Percentiles rank a stretch among this genome's conserved stretches.
phyloP scores from a whole-genome alignment of 176 grass and related monocot species.

The Ensete ventricosum region DNA sequence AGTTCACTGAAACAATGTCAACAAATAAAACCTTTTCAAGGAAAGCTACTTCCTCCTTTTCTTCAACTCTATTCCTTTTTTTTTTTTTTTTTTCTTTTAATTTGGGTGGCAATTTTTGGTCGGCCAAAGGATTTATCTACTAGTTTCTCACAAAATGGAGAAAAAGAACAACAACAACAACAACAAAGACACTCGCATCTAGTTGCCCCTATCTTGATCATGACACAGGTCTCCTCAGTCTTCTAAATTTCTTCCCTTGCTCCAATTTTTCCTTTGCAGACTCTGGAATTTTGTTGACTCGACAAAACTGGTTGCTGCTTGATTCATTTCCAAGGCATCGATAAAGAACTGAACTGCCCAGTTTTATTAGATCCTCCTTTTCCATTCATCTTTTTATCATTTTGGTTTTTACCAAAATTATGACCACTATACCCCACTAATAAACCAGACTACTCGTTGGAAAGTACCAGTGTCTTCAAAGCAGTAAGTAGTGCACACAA shows the following conservation, averaged over 20 bases:
- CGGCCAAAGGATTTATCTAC: conserved; percentile 11
- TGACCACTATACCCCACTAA: conserved; percentile 20
- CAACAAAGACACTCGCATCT: not conserved
- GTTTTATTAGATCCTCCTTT: not conserved
- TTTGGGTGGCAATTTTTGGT: conserved; percentile 11
- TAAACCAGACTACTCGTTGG: conserved; percentile 6
- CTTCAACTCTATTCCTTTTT: not conserved
- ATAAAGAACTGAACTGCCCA: too few relatives aligned
- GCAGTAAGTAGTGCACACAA: not conserved
- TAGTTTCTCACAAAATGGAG: not conserved
- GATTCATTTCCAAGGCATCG: too few relatives aligned
- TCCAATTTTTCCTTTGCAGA: not conserved
- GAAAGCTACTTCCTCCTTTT: conserved; percentile 30
- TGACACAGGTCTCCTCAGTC: not conserved
- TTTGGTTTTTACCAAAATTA: conserved; percentile 3
- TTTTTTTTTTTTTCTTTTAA: conserved; percentile 21
- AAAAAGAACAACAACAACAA: not conserved
- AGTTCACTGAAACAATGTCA: conserved; percentile 29
- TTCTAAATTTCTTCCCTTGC: conserved; percentile 17
- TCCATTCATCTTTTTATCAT: conserved; percentile 17
- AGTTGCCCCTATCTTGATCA: not conserved
- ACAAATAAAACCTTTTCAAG: conserved; percentile 30
- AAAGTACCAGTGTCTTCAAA: not conserved
- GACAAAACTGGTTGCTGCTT: too few relatives aligned
- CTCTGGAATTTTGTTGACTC: not conserved